These are phyloP conservation scores for Hypomontagnella submonticulosa DNA, from an alignment of 495 filamentous ascomycete genomes.

Conservation along the genomic window DNA sequence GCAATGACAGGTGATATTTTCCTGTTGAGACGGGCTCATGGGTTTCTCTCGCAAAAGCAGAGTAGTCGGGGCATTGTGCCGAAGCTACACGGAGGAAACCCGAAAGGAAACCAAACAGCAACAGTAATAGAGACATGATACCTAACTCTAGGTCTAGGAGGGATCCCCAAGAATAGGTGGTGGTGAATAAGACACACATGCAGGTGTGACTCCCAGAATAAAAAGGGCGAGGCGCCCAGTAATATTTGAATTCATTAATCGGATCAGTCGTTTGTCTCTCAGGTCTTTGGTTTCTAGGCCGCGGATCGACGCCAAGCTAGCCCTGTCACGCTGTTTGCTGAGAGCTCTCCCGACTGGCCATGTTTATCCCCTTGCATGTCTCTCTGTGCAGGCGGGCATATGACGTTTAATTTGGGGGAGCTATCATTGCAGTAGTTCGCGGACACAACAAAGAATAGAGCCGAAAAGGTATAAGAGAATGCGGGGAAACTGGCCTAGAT, in stretches of 20 bases:
- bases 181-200: constrained; percentile 5
- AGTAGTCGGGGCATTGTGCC: constrained; percentile 66
- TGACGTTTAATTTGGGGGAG: constrained; percentile 38
- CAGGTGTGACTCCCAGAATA: constrained; percentile 16
- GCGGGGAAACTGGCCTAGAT: constrained; percentile 32
- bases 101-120: constrained; percentile 36
- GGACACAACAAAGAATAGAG: constrained; percentile 31
- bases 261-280: constrained; percentile 24
- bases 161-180: constrained; percentile 17
- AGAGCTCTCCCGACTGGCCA: constrained; percentile 24
- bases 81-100: constrained; percentile 23
- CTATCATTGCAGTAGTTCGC: constrained; percentile 16
- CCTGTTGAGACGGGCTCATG: constrained; percentile 61
- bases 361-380: constrained; percentile 41
- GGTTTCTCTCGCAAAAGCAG: constrained; percentile 54
- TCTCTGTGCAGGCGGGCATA: constrained; percentile 31
- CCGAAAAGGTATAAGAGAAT: constrained; percentile 41
- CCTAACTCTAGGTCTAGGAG: constrained; percentile 20
- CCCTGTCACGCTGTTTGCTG: constrained; percentile 27
- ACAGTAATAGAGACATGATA: constrained; percentile 32
- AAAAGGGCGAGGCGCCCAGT: constrained; percentile 33
- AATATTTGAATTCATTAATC: constrained; percentile 39
- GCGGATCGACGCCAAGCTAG: constrained; percentile 30
- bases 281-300: constrained; percentile 22
- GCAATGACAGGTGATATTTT: constrained; percentile 61